Percentiles rank a stretch among this genome's conserved stretches.
Conservation (phyloP, 1,284 basidiomycete genomes). For the Flammula alnicola region DNA sequence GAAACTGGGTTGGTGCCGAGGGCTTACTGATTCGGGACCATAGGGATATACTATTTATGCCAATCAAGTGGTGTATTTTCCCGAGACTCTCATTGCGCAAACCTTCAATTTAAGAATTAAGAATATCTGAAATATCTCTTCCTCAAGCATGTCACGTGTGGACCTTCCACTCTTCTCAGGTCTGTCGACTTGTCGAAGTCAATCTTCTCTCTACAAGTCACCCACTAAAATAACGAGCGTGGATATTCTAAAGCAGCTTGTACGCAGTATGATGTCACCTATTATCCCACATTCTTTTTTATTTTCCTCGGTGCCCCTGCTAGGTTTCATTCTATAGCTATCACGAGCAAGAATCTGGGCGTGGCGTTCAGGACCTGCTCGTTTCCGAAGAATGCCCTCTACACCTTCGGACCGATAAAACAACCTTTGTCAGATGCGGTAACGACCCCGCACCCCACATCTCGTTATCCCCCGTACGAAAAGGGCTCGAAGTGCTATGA, state of each 20-base stretch:
- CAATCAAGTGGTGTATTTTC: conserved; percentile 5
- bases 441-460: conserved; percentile 14
- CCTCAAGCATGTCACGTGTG: neutral
- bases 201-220: neutral
- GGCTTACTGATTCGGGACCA: neutral
- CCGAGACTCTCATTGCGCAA: neutral
- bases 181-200: neutral
- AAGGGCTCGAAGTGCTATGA: neutral
- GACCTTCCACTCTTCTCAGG: conserved; percentile 1
- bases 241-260: neutral
- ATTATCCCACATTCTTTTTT: neutral
- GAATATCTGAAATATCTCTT: too few relatives aligned
- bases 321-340: neutral
- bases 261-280: neutral
- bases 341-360: too few relatives aligned
- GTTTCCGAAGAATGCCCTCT: neutral
- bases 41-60: neutral
- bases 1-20: conserved; percentile 3
- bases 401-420: neutral
- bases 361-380: too few relatives aligned
- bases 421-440: neutral
- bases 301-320: neutral
- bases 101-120: neutral
- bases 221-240: neutral
- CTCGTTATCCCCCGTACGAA: neutral